Evolutionary conservation across 768 basidiomycete genomes (phyloP).

Genomic region (Paxillus involutus): DNA sequence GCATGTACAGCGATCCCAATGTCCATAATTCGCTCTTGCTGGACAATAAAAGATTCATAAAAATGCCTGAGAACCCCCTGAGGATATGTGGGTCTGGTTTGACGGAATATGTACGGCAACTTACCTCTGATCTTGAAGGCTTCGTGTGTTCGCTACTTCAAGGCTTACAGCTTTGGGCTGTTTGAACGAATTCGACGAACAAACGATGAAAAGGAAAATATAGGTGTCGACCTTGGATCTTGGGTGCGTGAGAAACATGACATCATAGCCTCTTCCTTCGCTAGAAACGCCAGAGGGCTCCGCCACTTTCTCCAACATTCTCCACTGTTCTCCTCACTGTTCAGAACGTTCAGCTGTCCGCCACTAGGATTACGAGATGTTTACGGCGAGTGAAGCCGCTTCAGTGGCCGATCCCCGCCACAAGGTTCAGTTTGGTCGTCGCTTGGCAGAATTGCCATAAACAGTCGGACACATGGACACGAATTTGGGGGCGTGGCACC

Average conservation of each 20-base stretch:
- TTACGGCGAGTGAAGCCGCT: too few species aligned
- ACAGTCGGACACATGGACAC: too few species aligned
- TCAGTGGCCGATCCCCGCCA: too few species aligned
- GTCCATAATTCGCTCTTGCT: conserved; percentile 2
- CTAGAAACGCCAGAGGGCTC: background rate
- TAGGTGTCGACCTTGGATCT: background rate
- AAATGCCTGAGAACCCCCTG: background rate
- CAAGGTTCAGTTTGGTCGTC: too few species aligned
- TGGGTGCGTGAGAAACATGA: conserved; percentile 6
- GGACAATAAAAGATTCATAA: background rate
- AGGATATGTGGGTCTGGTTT: background rate
- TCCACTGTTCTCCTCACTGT: too few species aligned
- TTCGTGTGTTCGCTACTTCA: conserved; percentile 8
- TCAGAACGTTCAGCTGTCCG: too few species aligned
- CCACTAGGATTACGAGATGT: too few species aligned
- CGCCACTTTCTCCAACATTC: background rate
- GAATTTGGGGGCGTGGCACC: too few species aligned
- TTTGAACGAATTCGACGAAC: background rate
- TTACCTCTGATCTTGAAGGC: background rate
- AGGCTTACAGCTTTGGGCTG: background rate
- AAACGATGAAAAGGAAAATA: background rate
- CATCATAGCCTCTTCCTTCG: background rate
- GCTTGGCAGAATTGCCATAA: too few species aligned
- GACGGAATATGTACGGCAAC: background rate
- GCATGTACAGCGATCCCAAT: background rate